A percentile compares a stretch with the other conserved stretches of the same genome.
Conservation (phyloP, 2,329 filamentous ascomycete genomes). For the Fusarium floridanum region DNA sequence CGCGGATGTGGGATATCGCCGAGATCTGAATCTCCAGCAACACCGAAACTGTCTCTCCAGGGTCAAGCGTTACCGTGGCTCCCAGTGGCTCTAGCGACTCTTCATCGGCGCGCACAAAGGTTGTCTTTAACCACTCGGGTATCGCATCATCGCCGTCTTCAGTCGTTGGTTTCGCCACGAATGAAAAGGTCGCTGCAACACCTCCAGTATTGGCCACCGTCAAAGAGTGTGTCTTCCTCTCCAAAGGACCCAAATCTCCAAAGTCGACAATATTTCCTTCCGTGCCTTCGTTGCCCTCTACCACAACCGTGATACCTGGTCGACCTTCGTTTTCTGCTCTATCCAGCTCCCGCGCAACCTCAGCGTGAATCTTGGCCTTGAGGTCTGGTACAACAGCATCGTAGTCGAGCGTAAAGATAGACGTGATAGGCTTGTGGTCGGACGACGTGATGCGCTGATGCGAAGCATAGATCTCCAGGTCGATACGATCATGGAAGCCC, state of each 20-base stretch:
- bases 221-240: slow-evolving; percentile 73
- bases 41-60: slow-evolving; percentile 84
- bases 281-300: slow-evolving; percentile 68
- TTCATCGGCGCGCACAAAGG: slow-evolving; percentile 65
- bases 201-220: slow-evolving; percentile 94
- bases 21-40: slow-evolving; percentile 77
- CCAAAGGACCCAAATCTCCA: slow-evolving; percentile 78
- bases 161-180: slow-evolving; percentile 77
- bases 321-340: slow-evolving; percentile 91
- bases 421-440: slow-evolving; percentile 92
- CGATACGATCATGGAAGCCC: slow-evolving; percentile 67
- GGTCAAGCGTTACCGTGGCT: slow-evolving; percentile 76
- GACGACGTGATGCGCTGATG: slow-evolving; percentile 92
- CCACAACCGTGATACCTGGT: slow-evolving; percentile 84
- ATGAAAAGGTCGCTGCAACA: slow-evolving; percentile 82
- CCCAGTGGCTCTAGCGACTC: slow-evolving; percentile 51
- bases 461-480: slow-evolving; percentile 79
- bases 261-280: slow-evolving; percentile 77
- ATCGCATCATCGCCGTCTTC: slow-evolving; percentile 57
- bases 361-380: slow-evolving; percentile 85
- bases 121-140: slow-evolving; percentile 78
- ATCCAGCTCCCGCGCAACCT: slow-evolving; percentile 90
- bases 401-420: slow-evolving; percentile 86
- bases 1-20: slow-evolving; percentile 72
- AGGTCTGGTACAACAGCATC: slow-evolving; percentile 88